phyloP scores from a whole-genome alignment of 805 yeast species.

The Hanseniaspora vineae region DNA sequence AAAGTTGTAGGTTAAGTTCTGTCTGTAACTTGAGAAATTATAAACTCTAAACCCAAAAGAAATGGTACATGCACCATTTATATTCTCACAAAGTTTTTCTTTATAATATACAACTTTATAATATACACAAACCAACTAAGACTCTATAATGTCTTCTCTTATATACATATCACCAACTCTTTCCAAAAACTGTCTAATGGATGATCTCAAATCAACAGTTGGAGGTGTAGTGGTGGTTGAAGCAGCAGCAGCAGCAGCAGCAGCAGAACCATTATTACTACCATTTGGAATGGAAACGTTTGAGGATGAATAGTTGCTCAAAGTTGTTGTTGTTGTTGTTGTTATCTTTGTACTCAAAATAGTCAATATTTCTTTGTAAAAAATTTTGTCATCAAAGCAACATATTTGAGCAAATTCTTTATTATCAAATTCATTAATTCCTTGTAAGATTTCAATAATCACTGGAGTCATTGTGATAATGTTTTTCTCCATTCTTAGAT shows the following conservation, averaged over 20 bases:
- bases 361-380: slow-evolving; percentile 46
- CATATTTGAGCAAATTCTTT: slow-evolving; percentile 50
- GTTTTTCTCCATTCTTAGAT: slow-evolving; percentile 61
- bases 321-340: no score
- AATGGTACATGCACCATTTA: no score
- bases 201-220: slow-evolving; percentile 46
- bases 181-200: slow-evolving; percentile 45
- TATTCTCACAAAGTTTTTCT: no score
- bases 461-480: slow-evolving; percentile 86
- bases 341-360: slow-evolving; percentile 38
- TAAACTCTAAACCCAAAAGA: no score
- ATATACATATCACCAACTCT: slow-evolving; percentile 36
- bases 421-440: slow-evolving; percentile 64
- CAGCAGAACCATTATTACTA: no score
- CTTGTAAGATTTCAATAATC: slow-evolving; percentile 75
- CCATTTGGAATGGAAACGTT: background rate
- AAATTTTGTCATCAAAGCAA: slow-evolving; percentile 26
- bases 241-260: no score
- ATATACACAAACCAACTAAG: no score
- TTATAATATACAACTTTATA: no score
- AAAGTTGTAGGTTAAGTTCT: no score
- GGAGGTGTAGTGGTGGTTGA: slow-evolving; percentile 21
- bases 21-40: no score
- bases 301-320: background rate
- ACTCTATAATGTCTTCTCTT: background rate